A percentile compares a stretch with the other conserved stretches of the same genome.
Conservation (phyloP, 2,329 filamentous ascomycete species). For the Fonsecaea monophora region DNA sequence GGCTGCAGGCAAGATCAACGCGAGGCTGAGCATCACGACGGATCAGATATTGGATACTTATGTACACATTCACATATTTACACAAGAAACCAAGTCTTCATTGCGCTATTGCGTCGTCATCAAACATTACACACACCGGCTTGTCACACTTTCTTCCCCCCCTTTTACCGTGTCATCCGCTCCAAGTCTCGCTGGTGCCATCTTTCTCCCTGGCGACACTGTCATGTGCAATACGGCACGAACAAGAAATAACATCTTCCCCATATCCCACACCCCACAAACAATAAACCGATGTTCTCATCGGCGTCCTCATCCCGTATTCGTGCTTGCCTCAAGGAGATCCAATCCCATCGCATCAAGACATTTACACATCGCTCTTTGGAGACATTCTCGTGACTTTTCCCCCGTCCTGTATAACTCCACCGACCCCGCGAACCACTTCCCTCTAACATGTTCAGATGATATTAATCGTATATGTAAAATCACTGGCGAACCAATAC, state of each 20-base stretch:
- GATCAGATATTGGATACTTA: no score
- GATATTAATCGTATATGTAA: constrained; percentile 41
- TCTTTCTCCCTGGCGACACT: neutral
- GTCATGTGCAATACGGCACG: neutral
- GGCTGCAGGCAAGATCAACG: neutral
- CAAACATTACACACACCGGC: constrained; percentile 12
- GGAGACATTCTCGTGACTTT: neutral
- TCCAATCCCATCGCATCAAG: neutral
- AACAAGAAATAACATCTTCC: neutral
- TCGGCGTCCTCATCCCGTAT: neutral
- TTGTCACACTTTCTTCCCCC: neutral
- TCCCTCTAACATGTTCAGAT: constrained; percentile 21
- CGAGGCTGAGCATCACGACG: neutral
- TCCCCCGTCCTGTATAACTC: neutral
- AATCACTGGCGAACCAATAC: constrained; percentile 41
- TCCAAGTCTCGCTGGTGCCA: neutral
- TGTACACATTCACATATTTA: no score
- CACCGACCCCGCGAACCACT: neutral
- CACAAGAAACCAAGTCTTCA: neutral
- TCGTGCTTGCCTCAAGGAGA: neutral
- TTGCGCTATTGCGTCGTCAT: neutral
- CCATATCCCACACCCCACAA: neutral
- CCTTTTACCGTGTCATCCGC: neutral
- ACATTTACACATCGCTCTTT: constrained; percentile 1
- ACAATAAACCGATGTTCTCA: neutral